These are phyloP conservation scores for Rhodotorula paludigena DNA, from an alignment of 768 basidiomycete species.

Conservation along the genomic window DNA sequence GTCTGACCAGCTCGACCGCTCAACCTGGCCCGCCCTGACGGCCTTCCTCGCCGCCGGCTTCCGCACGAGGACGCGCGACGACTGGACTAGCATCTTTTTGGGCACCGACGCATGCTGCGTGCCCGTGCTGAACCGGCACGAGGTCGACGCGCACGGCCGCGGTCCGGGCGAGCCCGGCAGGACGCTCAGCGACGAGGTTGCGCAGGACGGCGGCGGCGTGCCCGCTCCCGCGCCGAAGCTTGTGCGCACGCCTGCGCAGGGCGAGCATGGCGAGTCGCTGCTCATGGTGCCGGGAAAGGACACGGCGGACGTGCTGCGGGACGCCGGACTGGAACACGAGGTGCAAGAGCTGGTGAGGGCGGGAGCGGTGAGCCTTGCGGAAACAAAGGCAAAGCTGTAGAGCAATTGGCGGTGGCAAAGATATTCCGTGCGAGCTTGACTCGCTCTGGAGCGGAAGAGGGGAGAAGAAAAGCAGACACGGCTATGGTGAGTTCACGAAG, in stretches of 20 bases:
- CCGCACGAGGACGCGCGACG: constrained; percentile 57
- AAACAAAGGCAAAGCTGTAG: constrained; percentile 11
- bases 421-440: too few species aligned
- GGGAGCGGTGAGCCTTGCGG: neutral
- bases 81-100: constrained; percentile 65
- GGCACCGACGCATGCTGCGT: constrained; percentile 51
- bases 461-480: too few species aligned
- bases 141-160: constrained; percentile 28
- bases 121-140: constrained; percentile 35
- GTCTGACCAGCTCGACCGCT: constrained; percentile 26
- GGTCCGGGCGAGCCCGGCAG: constrained; percentile 3
- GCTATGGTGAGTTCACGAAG: too few species aligned
- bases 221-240: constrained; percentile 15
- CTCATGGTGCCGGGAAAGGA: constrained; percentile 22
- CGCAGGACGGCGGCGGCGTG: neutral
- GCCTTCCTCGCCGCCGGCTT: constrained; percentile 64
- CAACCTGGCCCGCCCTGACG: constrained; percentile 36
- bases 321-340: constrained; percentile 11
- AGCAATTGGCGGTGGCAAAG: neutral
- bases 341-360: neutral
- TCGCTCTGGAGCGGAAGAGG: too few species aligned
- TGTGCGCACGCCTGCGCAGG: neutral
- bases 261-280: too few species aligned
- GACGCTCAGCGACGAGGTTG: neutral
- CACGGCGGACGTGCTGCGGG: constrained; percentile 7